Evolutionary conservation across 2,329 filamentous ascomycete genomes (phyloP).

Genomic region (Colletotrichum somersetense): DNA sequence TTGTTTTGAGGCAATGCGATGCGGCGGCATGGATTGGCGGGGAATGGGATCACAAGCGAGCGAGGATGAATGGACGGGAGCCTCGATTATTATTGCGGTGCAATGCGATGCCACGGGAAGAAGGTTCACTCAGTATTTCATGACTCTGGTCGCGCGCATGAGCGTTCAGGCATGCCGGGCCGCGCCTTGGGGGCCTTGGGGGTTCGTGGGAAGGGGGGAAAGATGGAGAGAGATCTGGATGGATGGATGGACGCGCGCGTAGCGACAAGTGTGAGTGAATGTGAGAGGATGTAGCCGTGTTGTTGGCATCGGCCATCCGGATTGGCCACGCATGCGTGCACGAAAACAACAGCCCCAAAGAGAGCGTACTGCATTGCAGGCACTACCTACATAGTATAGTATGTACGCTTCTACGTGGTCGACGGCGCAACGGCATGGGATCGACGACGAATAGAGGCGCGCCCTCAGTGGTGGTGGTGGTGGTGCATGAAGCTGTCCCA

Average conservation of each 20-base stretch:
- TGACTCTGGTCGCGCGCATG: conserved; percentile 30
- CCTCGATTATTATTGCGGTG: conserved; percentile 16
- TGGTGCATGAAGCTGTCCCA: conserved; percentile 32
- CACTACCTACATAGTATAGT: no score
- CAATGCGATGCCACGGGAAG: conserved; percentile 17
- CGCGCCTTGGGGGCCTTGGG: conserved; percentile 23
- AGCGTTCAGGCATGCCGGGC: conserved; percentile 16
- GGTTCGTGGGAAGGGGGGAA: conserved; percentile 1
- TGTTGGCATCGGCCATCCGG: conserved; percentile 26
- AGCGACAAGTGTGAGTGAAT: not conserved
- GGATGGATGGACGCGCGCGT: not conserved
- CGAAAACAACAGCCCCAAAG: conserved; percentile 2
- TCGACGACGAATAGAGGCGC: conserved; percentile 21
- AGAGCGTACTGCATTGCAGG: not conserved
- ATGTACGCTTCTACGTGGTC: not conserved
- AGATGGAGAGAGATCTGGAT: no score
- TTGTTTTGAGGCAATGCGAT: conserved; percentile 31
- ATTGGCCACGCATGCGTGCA: conserved; percentile 27
- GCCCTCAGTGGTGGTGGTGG: conserved; percentile 20
- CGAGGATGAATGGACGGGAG: conserved; percentile 18
- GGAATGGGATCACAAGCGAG: conserved; percentile 20
- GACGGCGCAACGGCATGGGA: conserved; percentile 16
- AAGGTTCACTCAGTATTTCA: not conserved
- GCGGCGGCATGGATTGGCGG: conserved; percentile 37
- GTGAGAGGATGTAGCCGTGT: conserved; percentile 28